phyloP scores from a whole-genome alignment of 306 rosid genomes.

The Gynostemma pentaphyllum region DNA sequence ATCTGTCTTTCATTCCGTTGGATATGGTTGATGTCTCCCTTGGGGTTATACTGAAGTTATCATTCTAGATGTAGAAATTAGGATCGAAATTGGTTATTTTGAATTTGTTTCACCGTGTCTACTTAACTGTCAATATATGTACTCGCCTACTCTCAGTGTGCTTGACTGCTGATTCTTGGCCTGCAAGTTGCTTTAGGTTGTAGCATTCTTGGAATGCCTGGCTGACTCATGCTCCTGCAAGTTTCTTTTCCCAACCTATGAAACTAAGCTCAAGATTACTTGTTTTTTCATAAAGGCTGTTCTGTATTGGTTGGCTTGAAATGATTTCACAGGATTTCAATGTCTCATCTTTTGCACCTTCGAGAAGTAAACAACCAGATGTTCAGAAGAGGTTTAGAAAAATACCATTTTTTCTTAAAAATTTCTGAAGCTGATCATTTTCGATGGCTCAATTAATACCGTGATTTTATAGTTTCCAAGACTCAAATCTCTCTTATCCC shows the following conservation, averaged over 20 bases:
- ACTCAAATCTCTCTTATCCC: too few species aligned
- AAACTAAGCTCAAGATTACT: background rate
- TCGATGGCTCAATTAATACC: too few species aligned
- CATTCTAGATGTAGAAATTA: background rate
- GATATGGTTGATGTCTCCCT: background rate
- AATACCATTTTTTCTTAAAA: too few species aligned
- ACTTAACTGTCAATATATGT: too few species aligned
- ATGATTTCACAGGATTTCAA: too few species aligned
- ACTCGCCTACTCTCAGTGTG: too few species aligned
- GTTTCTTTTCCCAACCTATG: background rate
- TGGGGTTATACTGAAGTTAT: background rate
- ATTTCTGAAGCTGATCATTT: too few species aligned
- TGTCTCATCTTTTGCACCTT: too few species aligned
- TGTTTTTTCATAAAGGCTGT: background rate
- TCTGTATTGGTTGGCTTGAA: background rate
- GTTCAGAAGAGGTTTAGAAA: too few species aligned
- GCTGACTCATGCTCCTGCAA: background rate
- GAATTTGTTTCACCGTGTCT: too few species aligned
- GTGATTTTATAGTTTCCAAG: too few species aligned
- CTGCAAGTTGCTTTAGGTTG: background rate
- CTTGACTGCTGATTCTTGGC: background rate
- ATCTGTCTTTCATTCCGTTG: background rate
- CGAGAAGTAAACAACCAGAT: too few species aligned
- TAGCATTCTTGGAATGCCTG: background rate
- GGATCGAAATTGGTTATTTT: background rate